phyloP scores from a whole-genome alignment of 345 rosid species.

The Eucalyptus erythrocorys region DNA sequence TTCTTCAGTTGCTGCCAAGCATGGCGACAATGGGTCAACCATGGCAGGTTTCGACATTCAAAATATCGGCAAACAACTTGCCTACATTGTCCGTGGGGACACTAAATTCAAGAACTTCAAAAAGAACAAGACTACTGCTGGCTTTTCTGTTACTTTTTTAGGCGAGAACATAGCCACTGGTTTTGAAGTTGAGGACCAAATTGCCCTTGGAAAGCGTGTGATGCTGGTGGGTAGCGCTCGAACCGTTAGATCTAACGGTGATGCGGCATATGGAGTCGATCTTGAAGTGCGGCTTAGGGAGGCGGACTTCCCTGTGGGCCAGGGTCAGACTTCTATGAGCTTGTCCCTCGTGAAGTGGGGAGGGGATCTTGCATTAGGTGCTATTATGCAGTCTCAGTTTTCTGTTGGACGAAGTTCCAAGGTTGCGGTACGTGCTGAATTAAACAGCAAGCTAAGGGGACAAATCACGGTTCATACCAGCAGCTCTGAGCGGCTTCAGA shows the following conservation, averaged over 20 bases:
- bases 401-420: too few species aligned
- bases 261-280: constrained; percentile 85
- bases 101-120: constrained; percentile 67
- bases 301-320: constrained; percentile 78
- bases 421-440: too few species aligned
- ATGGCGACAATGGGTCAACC: constrained; percentile 71
- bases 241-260: constrained; percentile 65
- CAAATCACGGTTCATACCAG: too few species aligned
- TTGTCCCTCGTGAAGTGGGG: too few species aligned
- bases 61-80: constrained; percentile 87
- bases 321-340: too few species aligned
- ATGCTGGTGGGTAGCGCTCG: constrained; percentile 82
- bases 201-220: constrained; percentile 64
- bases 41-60: constrained; percentile 98
- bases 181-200: constrained; percentile 76
- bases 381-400: too few species aligned
- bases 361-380: too few species aligned
- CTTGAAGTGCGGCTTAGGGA: constrained; percentile 73
- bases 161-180: constrained; percentile 89
- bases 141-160: constrained; percentile 65
- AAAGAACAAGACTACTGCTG: constrained; percentile 65
- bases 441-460: too few species aligned
- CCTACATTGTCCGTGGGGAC: constrained; percentile 74
- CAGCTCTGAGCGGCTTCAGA: too few species aligned
- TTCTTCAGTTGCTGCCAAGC: constrained; percentile 72